These are phyloP conservation scores for Microbotryum lychnidis-dioicae DNA, from an alignment of 1,284 basidiomycete species.

Conservation along the genomic window DNA sequence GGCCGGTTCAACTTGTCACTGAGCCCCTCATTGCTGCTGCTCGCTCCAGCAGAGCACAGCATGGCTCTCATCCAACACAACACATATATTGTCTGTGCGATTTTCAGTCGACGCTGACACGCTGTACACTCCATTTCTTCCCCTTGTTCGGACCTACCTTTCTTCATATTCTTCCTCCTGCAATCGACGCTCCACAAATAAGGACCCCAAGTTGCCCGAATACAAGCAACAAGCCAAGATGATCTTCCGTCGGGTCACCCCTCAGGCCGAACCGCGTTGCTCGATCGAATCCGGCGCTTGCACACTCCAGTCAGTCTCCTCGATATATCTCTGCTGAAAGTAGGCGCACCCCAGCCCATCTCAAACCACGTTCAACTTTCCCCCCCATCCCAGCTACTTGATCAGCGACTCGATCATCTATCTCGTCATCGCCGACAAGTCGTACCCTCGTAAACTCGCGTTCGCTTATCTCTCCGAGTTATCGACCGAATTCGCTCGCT, in stretches of 20 bases:
- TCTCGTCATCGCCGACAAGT: constrained; percentile 89
- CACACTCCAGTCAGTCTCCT: constrained; percentile 67
- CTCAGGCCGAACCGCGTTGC: constrained; percentile 87
- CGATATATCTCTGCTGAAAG: neutral
- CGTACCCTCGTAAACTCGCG: constrained; percentile 93
- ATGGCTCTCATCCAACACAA: neutral
- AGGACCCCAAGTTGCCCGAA: constrained; percentile 66
- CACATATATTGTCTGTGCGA: constrained; percentile 8
- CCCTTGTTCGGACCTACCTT: neutral
- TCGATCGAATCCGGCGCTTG: constrained; percentile 94
- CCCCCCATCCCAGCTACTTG: constrained; percentile 63
- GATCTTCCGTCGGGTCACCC: constrained; percentile 85
- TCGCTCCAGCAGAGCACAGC: no score
- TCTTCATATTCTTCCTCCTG: neutral
- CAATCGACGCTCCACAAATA: constrained; percentile 13
- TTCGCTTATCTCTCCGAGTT: constrained; percentile 97
- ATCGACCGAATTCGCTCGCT: constrained; percentile 74
- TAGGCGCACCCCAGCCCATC: neutral
- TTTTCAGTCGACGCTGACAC: neutral
- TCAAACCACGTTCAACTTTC: neutral
- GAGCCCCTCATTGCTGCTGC: no score
- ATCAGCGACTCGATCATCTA: constrained; percentile 89
- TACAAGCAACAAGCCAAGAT: constrained; percentile 98
- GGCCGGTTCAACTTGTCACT: no score
- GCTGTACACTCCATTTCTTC: neutral